A percentile compares a stretch with the other conserved stretches of the same genome.
Conservation (phyloP, 768 basidiomycete species). For the Bullera alba region DNA sequence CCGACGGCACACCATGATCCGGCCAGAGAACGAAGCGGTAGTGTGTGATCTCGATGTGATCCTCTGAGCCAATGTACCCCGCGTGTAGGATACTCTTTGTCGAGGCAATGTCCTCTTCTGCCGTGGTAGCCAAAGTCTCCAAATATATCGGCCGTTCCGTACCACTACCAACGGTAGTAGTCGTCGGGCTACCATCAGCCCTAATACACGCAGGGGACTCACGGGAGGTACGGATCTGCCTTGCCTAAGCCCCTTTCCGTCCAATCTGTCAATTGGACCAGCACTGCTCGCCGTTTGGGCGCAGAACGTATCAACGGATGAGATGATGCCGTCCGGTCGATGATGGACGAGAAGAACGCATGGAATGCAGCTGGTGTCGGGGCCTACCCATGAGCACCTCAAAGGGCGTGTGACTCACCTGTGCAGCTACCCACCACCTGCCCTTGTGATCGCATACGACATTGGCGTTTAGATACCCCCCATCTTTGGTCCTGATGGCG, state of each 20-base stretch:
- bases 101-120: background rate
- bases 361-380: conserved; percentile 36
- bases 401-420: conserved; percentile 28
- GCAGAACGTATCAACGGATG: conserved; percentile 11
- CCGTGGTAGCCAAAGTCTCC: background rate
- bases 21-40: conserved; percentile 42
- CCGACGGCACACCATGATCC: conserved; percentile 40
- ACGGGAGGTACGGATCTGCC: conserved; percentile 43
- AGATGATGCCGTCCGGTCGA: conserved; percentile 19
- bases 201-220: background rate
- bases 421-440: conserved; percentile 42
- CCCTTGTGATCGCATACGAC: conserved; percentile 36
- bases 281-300: conserved; percentile 16
- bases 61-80: too few relatives aligned
- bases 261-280: conserved; percentile 45
- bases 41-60: too few relatives aligned
- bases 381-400: conserved; percentile 25
- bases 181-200: background rate
- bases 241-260: conserved; percentile 39
- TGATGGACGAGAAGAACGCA: conserved; percentile 35
- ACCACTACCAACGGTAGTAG: background rate
- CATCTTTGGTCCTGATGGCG: conserved; percentile 25
- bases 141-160: too few relatives aligned
- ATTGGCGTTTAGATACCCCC: conserved; percentile 44
- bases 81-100: too few relatives aligned